phyloP scores from a whole-genome alignment of 768 basidiomycete species.

The Pisolithus orientalis region DNA sequence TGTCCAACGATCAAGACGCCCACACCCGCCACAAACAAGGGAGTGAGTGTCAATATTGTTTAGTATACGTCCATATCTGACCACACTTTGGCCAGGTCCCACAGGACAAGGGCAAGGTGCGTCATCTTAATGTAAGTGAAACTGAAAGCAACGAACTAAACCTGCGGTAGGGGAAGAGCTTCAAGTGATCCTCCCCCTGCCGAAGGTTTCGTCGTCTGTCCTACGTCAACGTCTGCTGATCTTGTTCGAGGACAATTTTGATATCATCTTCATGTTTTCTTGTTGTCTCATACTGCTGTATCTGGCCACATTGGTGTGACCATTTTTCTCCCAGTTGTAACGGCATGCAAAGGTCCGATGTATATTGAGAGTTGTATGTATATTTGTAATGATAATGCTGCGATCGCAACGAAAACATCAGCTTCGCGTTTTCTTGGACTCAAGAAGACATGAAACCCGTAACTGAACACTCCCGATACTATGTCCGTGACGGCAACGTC shows the following conservation, averaged over 20 bases:
- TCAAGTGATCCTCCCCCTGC: background rate
- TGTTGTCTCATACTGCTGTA: background rate
- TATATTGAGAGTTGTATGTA: background rate
- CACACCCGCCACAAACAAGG: too few species aligned
- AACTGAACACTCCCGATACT: constrained; percentile 34
- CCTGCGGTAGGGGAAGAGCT: background rate
- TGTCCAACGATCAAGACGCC: background rate
- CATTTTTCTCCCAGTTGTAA: background rate
- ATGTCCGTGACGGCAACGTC: constrained; percentile 48
- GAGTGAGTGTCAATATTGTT: too few species aligned
- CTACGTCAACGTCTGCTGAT: background rate
- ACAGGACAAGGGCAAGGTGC: background rate
- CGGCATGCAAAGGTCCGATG: background rate
- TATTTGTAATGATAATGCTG: background rate
- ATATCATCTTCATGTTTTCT: background rate
- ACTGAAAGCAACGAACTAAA: background rate
- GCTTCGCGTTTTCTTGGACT: background rate
- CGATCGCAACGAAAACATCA: too few species aligned
- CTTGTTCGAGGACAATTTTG: background rate
- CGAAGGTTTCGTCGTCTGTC: background rate
- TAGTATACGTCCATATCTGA: background rate
- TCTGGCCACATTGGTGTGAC: background rate
- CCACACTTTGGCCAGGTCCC: background rate
- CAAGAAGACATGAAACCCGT: constrained; percentile 12
- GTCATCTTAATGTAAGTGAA: background rate